Evolutionary conservation across 1,139 yeast genomes (phyloP), one percentile per base, ranked within the genome.

Genomic region (Lodderomyces orthopsilosis): DNA sequence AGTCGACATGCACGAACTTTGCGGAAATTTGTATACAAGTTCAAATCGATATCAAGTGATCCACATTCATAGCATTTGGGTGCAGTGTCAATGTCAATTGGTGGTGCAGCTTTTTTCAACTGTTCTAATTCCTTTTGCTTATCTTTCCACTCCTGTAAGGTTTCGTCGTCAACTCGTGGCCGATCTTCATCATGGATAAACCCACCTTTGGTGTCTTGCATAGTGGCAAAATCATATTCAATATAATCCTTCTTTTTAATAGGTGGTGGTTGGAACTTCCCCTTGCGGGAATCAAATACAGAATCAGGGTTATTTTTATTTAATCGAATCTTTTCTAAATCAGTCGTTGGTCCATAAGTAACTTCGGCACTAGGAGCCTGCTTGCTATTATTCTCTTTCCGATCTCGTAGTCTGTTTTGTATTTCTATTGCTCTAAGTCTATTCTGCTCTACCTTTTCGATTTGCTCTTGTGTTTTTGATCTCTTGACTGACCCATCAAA

Each of bases 171-270:
- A 55, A 75, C 74, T 9, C 74, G 57, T 48, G 5, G 56, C 56
- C 18, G 56, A 55, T 12, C 43, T n/a, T 61, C 63, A 26, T 74
- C 80, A 10, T 74, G 75, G 40, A 91, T 71, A 58, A 85, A 93
- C 13, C 98, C 98, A 53, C 97, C 98, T 54, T 81, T 77, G 2
- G 89, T 70, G 57, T 94, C 97, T 50, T 80, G 79, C 88, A 94
- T 86, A 17, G 91, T 86, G 3, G 97, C 79, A 53, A 94, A 79
- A 62, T 94, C 96, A 63, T 83, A 94, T 52, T 94, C 98, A 42
- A 94, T 91, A 62, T 90, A 94, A 58, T 89, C 89, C 37, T 74
- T 68, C 39, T 75, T 77, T 46, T 74, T 69, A 26, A 84, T 68
- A 1, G 77, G 64, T 1, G 81, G 81, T 46, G 60, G 61, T 33